Conservation (phyloP, 2,329 filamentous ascomycete species). For the Cladosporium cucumerinum region DNA sequence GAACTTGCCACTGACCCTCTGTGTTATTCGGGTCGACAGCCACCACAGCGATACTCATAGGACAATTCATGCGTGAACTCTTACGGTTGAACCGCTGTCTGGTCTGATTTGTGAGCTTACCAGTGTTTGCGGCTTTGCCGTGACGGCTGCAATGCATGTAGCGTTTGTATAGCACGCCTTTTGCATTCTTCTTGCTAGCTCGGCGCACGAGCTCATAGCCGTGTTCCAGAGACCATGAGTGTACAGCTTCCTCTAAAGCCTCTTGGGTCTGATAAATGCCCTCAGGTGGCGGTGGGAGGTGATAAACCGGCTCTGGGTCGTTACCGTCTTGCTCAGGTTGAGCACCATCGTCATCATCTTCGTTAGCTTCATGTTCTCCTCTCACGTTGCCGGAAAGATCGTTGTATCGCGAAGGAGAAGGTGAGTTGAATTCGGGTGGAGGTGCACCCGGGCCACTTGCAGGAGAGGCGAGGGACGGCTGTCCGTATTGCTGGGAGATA, state of each 20-base stretch:
- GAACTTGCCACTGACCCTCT: conserved; percentile 33
- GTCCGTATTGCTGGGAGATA: conserved; percentile 5
- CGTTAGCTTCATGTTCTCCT: conserved; percentile 8
- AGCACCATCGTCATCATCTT: conserved; percentile 24
- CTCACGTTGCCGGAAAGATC: conserved; percentile 9
- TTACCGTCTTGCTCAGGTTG: conserved; percentile 19
- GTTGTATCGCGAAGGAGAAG: conserved; percentile 16
- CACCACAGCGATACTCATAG: conserved; percentile 34
- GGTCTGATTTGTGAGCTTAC: conserved; percentile 26
- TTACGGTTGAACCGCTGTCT: conserved; percentile 29
- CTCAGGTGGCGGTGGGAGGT: conserved; percentile 33
- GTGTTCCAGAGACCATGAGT: conserved; percentile 34
- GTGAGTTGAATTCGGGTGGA: conserved; percentile 24
- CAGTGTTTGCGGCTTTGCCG: conserved; percentile 28
- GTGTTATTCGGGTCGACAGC: conserved; percentile 31
- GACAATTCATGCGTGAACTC: conserved; percentile 31
- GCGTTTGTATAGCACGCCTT: conserved; percentile 34
- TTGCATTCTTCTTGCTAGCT: conserved; percentile 34
- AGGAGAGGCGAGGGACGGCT: conserved; percentile 1
- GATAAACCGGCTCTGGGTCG: conserved; percentile 29
- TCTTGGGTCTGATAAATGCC: conserved; percentile 26
- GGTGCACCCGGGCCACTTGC: conserved; percentile 29
- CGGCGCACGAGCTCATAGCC: conserved; percentile 35
- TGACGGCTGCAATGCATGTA: conserved; percentile 36
- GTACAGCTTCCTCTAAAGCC: conserved; percentile 32